Evolutionary conservation across 1,139 yeast genomes (phyloP).

Genomic region (Blastobotrys raffinosifermentans): DNA sequence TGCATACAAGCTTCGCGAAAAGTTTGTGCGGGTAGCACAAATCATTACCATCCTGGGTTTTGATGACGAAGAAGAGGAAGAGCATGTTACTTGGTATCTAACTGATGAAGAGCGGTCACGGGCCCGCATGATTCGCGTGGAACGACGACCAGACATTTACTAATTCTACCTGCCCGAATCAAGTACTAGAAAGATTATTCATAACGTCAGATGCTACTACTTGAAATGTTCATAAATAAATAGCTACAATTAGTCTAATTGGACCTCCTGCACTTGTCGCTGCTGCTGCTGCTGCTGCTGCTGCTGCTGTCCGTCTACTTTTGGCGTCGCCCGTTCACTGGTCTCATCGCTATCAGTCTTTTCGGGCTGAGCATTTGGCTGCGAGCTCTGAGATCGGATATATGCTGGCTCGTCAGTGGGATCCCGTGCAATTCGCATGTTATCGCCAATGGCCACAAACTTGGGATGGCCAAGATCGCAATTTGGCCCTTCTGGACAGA

Average conservation of each 20-base stretch:
- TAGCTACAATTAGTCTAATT: neutral
- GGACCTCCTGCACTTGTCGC: neutral
- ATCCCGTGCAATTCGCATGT: conserved; percentile 35
- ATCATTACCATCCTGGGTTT: conserved; percentile 73
- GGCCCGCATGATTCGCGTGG: conserved; percentile 36
- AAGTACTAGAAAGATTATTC: conserved; percentile 2
- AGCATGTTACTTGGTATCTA: conserved; percentile 72
- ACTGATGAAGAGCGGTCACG: conserved; percentile 67
- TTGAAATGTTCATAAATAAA: conserved; percentile 2
- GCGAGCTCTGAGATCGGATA: no score
- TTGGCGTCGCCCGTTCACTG: no score
- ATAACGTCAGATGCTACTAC: neutral
- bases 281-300: no score
- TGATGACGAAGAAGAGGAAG: conserved; percentile 68
- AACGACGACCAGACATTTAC: conserved; percentile 5
- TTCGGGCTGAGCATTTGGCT: no score
- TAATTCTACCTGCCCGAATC: no score
- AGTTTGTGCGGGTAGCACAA: conserved; percentile 77
- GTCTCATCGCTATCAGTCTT: no score
- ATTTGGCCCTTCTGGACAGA: conserved; percentile 63
- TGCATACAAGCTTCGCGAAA: conserved; percentile 63
- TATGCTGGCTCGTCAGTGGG: conserved; percentile 8
- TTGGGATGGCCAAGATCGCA: conserved; percentile 41
- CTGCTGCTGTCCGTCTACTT: no score
- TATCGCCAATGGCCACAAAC: conserved; percentile 34